Percentiles rank a stretch among this genome's conserved stretches.
Conservation (phyloP, 2,329 filamentous ascomycete species). For the Pseudogymnoascus verrucosus region DNA sequence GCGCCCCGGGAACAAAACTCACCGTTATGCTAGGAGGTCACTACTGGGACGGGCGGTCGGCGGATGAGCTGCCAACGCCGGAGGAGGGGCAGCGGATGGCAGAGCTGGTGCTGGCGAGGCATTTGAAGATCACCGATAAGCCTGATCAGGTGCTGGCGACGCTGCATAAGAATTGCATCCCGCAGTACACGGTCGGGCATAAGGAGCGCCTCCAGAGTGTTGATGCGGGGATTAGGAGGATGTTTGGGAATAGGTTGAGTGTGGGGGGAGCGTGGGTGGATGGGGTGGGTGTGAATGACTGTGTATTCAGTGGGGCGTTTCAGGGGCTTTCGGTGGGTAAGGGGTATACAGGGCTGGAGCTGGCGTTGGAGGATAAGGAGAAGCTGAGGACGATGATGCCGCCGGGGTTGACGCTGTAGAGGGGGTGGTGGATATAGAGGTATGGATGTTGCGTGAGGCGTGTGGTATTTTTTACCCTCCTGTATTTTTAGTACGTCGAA, state of each 20-base stretch:
- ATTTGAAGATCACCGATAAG: constrained; percentile 59
- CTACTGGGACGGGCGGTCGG: constrained; percentile 61
- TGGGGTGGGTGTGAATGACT: constrained; percentile 42
- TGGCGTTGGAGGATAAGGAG: neutral
- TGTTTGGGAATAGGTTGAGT: constrained; percentile 26
- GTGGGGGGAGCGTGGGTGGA: constrained; percentile 41
- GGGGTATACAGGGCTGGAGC: neutral
- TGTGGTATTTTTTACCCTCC: neutral
- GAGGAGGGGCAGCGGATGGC: constrained; percentile 64
- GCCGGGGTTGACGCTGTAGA: neutral
- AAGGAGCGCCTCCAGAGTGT: constrained; percentile 21
- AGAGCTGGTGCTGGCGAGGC: constrained; percentile 58
- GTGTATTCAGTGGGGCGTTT: constrained; percentile 29
- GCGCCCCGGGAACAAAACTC: constrained; percentile 63
- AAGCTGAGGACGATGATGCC: neutral
- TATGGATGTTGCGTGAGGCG: neutral
- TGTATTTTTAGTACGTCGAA: neutral
- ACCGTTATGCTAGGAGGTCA: constrained; percentile 95
- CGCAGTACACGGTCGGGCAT: constrained; percentile 82
- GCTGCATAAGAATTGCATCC: constrained; percentile 67
- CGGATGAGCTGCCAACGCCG: constrained; percentile 48
- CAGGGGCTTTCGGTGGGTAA: neutral
- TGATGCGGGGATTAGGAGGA: constrained; percentile 22
- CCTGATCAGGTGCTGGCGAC: constrained; percentile 55
- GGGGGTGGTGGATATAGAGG: neutral